Evolutionary conservation across 139 green algal species (phyloP).

Genomic region (Coelastrella sp.): DNA sequence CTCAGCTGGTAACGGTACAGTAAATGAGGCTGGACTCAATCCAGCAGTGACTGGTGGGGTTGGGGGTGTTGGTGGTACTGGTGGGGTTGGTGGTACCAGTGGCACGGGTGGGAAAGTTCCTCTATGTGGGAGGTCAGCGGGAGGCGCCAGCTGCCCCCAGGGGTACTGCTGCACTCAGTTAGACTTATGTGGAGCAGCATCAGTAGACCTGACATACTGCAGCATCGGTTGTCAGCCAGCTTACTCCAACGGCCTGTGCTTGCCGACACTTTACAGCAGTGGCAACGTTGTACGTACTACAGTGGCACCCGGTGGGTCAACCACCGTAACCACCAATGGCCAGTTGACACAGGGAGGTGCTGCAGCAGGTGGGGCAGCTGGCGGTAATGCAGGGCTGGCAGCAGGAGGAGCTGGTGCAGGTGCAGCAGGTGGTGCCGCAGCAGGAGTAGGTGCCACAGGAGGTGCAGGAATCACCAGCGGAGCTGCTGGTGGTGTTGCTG

Average conservation of each 20-base stretch:
- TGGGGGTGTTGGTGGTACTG: background rate
- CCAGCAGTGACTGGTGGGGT: background rate
- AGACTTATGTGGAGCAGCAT: constrained; percentile 21
- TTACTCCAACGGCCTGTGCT: constrained; percentile 5
- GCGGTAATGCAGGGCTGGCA: background rate
- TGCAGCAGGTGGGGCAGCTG: background rate
- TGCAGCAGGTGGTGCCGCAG: background rate
- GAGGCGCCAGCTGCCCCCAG: background rate
- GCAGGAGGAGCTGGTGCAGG: background rate
- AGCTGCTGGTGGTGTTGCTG: no score
- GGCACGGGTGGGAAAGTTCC: background rate
- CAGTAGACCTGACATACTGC: constrained; percentile 35
- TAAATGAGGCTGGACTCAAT: background rate
- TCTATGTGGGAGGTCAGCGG: constrained; percentile 7
- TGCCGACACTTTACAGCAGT: background rate
- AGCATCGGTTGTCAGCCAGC: constrained; percentile 36
- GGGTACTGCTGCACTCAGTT: constrained; percentile 34
- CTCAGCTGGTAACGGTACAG: background rate
- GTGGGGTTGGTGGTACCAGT: background rate
- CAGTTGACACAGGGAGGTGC: background rate
- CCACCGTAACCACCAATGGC: background rate
- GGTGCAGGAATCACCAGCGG: background rate
- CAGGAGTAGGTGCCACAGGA: background rate
- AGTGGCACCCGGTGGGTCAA: background rate
- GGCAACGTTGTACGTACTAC: background rate